A percentile compares a stretch with the other conserved stretches of the same genome.
Evolutionary conservation across 495 filamentous ascomycete genomes (phyloP).

Genomic region (Podospora australis): DNA sequence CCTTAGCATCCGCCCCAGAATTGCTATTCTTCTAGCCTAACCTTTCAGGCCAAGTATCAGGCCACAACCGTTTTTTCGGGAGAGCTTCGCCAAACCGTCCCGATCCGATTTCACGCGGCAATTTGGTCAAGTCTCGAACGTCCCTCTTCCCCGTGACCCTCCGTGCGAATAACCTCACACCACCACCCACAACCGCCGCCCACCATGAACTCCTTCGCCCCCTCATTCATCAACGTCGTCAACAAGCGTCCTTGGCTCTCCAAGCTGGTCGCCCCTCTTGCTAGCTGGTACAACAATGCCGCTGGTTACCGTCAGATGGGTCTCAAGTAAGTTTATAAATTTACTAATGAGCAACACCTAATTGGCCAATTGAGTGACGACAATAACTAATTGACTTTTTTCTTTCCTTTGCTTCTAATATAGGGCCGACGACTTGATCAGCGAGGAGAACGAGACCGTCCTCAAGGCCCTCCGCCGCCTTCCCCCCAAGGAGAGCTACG

Average conservation of each 20-base stretch:
- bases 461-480: constrained; percentile 85
- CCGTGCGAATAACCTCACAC: constrained; percentile 12
- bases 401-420: background rate
- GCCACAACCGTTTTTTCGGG: constrained; percentile 13
- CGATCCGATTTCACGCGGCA: constrained; percentile 17
- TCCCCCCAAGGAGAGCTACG: constrained; percentile 81
- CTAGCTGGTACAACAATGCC: constrained; percentile 76
- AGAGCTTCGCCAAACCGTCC: constrained; percentile 5
- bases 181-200: constrained; percentile 12
- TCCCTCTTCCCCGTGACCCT: constrained; percentile 11
- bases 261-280: constrained; percentile 67
- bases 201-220: constrained; percentile 58
- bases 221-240: constrained; percentile 64
- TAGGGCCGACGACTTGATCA: constrained; percentile 82
- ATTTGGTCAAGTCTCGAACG: constrained; percentile 17
- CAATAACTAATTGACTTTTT: background rate
- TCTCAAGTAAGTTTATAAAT: constrained; percentile 59
- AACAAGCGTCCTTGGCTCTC: constrained; percentile 77
- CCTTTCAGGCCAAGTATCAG: constrained; percentile 6
- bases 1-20: background rate
- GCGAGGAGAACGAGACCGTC: constrained; percentile 81
- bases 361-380: constrained; percentile 59
- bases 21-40: background rate
- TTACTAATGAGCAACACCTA: background rate
- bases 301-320: constrained; percentile 91